Conservation (phyloP, 2,329 filamentous ascomycete species). For the Colletotrichum chlorophyti region DNA sequence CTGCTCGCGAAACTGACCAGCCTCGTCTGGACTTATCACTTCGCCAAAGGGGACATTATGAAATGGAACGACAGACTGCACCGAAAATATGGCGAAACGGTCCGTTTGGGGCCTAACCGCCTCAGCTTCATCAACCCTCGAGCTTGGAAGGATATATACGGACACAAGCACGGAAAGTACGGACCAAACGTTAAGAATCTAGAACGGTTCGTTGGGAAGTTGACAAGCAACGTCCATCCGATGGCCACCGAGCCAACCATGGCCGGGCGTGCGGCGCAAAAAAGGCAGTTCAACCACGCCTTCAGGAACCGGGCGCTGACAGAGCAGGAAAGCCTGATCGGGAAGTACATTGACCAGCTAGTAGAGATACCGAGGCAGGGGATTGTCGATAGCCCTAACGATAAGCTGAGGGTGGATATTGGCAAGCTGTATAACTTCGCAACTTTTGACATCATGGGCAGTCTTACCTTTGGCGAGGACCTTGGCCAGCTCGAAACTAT, state of each 20-base stretch:
- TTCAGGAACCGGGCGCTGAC: not conserved
- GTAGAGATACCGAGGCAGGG: not conserved
- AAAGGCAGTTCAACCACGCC: not conserved
- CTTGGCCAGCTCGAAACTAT: not conserved
- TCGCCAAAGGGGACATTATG: slow-evolving; percentile 3
- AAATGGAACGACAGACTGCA: slow-evolving; percentile 8
- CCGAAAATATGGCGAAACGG: slow-evolving; percentile 21
- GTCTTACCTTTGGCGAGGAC: not conserved
- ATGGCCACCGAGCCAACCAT: not conserved
- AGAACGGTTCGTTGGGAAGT: not conserved
- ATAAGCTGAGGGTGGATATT: not conserved
- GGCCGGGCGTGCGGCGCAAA: not conserved
- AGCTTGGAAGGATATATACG: slow-evolving; percentile 30
- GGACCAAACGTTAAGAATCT: not conserved
- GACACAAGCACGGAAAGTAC: not conserved
- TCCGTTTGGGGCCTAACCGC: slow-evolving; percentile 30
- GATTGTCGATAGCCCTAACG: not conserved
- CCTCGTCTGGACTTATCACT: slow-evolving; percentile 3
- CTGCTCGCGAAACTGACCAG: not conserved
- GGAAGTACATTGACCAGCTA: not conserved
- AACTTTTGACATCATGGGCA: not conserved
- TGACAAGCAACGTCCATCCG: not conserved
- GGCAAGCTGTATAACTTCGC: not conserved
- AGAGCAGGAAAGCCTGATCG: not conserved
- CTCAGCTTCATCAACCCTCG: slow-evolving; percentile 28